phyloP scores from a whole-genome alignment of 495 filamentous ascomycete genomes.

The Cercophora newfieldiana region DNA sequence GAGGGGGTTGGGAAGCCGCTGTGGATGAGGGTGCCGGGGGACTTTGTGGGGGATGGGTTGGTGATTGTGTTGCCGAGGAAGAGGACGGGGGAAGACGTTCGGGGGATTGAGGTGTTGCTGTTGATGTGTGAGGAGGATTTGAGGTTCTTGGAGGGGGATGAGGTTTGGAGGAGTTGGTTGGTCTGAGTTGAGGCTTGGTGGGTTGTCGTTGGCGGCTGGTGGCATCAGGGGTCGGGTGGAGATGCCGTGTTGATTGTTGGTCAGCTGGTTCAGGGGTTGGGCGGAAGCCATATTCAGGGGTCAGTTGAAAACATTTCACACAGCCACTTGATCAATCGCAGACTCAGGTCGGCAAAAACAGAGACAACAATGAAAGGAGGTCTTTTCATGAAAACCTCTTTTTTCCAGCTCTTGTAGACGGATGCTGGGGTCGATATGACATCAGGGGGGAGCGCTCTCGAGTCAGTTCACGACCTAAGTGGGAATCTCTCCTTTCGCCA shows the following conservation, averaged over 20 bases:
- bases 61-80: not conserved
- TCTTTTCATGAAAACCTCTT: too few species aligned
- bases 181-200: not conserved
- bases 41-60: conserved; percentile 40
- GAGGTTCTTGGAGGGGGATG: not conserved
- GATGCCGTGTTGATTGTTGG: too few species aligned
- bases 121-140: not conserved
- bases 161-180: not conserved
- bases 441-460: too few species aligned
- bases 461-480: too few species aligned
- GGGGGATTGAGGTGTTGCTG: not conserved
- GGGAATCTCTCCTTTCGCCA: too few species aligned
- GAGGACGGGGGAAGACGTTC: not conserved
- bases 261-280: not conserved
- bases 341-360: too few species aligned
- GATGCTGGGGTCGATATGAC: too few species aligned
- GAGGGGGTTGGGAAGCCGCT: not conserved
- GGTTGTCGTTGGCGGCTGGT: not conserved
- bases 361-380: too few species aligned
- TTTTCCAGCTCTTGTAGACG: too few species aligned
- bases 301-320: too few species aligned
- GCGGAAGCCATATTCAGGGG: not conserved
- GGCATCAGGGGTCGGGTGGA: not conserved
- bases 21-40: conserved; percentile 10
- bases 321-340: too few species aligned